These are phyloP conservation scores for Alliaria petiolata DNA, from an alignment of 345 rosid genomes.

Conservation along the genomic window DNA sequence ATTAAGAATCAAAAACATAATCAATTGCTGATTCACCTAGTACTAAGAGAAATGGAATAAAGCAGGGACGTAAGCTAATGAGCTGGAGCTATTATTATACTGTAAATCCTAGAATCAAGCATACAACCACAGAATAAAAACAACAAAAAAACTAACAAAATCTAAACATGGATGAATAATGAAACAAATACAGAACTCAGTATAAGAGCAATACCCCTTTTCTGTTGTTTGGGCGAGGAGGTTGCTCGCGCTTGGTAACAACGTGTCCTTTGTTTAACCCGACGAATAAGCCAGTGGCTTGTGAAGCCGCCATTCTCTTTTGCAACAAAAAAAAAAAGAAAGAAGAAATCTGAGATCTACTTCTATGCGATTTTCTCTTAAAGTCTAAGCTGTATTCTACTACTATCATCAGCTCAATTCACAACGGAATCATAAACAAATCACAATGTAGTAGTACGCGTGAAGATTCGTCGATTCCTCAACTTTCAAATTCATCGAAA, in stretches of 20 bases:
- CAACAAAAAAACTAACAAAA: no score
- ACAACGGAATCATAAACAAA: not conserved
- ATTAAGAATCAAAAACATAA: not conserved
- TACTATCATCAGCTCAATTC: no score
- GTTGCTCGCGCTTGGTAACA: conserved; percentile 26
- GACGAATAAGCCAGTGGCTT: conserved; percentile 23
- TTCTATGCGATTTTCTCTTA: not conserved
- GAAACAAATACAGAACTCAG: not conserved
- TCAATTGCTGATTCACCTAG: no score
- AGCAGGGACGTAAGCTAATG: no score
- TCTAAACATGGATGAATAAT: no score
- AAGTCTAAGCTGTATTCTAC: not conserved
- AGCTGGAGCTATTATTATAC: no score
- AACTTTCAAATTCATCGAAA: not conserved
- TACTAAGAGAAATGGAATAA: no score
- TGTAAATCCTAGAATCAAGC: no score
- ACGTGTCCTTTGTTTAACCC: conserved; percentile 33
- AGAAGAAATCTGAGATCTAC: not conserved
- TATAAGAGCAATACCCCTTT: conserved; percentile 17
- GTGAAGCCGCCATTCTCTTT: conserved; percentile 11
- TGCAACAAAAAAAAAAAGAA: not conserved
- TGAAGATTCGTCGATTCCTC: not conserved
- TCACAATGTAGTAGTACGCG: no score
- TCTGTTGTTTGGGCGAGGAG: conserved; percentile 29
- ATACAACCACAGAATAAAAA: no score